These are phyloP conservation scores for Geosmithia flava DNA, from an alignment of 2,329 filamentous ascomycete species.

Conservation along the genomic window DNA sequence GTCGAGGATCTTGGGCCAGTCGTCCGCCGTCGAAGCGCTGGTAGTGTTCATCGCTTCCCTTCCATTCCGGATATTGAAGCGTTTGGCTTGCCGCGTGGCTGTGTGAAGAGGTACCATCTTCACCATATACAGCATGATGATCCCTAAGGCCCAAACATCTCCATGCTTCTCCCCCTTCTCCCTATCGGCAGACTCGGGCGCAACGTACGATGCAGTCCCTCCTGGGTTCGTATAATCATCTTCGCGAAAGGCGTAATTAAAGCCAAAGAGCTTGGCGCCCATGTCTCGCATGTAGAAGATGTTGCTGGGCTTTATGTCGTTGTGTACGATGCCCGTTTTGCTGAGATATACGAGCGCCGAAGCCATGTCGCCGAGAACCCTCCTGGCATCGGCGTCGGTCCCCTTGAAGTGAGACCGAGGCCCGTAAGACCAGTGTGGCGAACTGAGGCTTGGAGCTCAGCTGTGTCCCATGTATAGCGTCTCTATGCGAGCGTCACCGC, in stretches of 20 bases:
- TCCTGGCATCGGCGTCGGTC: constrained; percentile 1
- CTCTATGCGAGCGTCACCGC: no score
- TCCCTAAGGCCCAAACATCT: not conserved
- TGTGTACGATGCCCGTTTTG: constrained; percentile 3
- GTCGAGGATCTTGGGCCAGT: no score
- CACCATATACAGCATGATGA: not conserved
- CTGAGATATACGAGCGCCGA: constrained; percentile 6
- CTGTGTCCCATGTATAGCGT: no score
- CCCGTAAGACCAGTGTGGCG: no score
- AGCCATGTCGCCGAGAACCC: constrained; percentile 5
- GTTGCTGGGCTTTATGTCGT: constrained; percentile 8
- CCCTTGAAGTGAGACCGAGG: not conserved
- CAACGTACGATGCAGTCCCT: not conserved
- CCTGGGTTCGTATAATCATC: not conserved
- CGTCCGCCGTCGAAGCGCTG: no score
- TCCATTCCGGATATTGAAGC: not conserved
- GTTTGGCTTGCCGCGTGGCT: not conserved
- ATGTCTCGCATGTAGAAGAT: constrained; percentile 4
- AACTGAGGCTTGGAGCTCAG: no score
- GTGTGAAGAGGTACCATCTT: not conserved
- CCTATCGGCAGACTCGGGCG: not conserved
- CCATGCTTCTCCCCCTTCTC: not conserved
- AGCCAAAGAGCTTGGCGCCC: not conserved
- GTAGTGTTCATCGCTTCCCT: no score
- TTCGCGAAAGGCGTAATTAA: not conserved